phyloP scores from a whole-genome alignment of 1,139 yeast genomes.

The Pichia sp. region DNA sequence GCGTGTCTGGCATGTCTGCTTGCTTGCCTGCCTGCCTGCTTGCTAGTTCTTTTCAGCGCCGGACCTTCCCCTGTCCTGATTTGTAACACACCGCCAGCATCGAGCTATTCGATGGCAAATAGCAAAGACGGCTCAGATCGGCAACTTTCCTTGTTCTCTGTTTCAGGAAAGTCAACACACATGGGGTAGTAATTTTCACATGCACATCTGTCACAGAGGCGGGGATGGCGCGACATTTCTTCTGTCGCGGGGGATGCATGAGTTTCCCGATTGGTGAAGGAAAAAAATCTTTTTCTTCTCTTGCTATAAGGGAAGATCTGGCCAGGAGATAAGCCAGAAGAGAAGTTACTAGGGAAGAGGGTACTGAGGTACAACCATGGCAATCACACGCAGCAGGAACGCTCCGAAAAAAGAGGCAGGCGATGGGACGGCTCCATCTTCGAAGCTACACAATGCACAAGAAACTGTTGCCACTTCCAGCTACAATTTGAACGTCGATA shows the following conservation, averaged over 20 bases:
- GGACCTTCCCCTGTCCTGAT: too few relatives aligned
- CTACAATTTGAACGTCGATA: background rate
- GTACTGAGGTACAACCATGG: background rate
- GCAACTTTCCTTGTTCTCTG: background rate
- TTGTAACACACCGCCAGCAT: too few relatives aligned
- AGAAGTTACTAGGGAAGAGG: background rate
- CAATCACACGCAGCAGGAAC: background rate
- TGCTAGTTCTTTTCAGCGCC: too few relatives aligned
- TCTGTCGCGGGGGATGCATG: constrained; percentile 2
- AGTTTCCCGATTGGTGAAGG: background rate
- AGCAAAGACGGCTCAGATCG: background rate
- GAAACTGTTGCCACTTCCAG: background rate
- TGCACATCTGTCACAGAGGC: background rate
- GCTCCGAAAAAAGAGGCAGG: background rate
- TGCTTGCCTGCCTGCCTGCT: too few relatives aligned
- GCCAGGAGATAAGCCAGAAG: background rate
- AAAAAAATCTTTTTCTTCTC: background rate
- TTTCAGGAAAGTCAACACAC: background rate
- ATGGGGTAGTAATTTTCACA: background rate
- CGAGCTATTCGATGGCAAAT: background rate
- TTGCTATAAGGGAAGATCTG: too few relatives aligned
- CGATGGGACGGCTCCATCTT: background rate
- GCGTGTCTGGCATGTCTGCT: too few relatives aligned
- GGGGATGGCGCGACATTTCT: background rate
- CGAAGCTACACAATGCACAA: background rate